Evolutionary conservation across 73 alveolate species (phyloP).

Genomic region (Paramecium pentaurelia): DNA sequence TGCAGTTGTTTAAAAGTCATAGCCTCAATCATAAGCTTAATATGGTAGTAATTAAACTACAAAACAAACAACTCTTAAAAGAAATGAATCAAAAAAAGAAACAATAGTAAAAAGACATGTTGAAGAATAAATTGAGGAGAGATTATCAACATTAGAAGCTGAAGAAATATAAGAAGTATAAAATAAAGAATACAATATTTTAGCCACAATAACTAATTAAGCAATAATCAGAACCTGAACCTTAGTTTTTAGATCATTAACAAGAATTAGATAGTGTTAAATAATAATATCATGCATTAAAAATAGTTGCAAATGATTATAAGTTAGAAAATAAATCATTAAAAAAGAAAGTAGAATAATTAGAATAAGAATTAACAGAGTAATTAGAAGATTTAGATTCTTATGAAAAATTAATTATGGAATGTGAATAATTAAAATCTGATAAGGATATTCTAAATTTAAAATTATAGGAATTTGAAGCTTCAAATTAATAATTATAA

Average conservation of each 20-base stretch:
- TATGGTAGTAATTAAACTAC: neutral
- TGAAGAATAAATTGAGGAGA: neutral
- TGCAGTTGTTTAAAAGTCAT: neutral
- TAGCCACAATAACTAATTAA: neutral
- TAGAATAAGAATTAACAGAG: neutral
- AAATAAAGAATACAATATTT: neutral
- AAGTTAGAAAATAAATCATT: conserved; percentile 6
- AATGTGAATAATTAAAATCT: neutral
- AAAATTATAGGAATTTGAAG: neutral
- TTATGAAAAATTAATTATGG: neutral
- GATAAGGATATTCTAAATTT: neutral
- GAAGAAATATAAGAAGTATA: neutral
- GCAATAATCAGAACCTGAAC: conserved; percentile 18
- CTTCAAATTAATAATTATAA: neutral
- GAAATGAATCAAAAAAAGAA: neutral
- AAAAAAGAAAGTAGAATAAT: conserved; percentile 7
- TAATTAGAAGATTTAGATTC: neutral
- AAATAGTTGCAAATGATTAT: neutral
- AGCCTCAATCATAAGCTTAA: neutral
- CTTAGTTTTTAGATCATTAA: neutral
- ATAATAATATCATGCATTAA: neutral
- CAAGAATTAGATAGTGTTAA: neutral
- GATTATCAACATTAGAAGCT: neutral
- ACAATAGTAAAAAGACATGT: neutral
- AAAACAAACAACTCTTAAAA: neutral